Evolutionary conservation across 2,329 filamentous ascomycete genomes (phyloP).

Genomic region (Penicillium sp.): DNA sequence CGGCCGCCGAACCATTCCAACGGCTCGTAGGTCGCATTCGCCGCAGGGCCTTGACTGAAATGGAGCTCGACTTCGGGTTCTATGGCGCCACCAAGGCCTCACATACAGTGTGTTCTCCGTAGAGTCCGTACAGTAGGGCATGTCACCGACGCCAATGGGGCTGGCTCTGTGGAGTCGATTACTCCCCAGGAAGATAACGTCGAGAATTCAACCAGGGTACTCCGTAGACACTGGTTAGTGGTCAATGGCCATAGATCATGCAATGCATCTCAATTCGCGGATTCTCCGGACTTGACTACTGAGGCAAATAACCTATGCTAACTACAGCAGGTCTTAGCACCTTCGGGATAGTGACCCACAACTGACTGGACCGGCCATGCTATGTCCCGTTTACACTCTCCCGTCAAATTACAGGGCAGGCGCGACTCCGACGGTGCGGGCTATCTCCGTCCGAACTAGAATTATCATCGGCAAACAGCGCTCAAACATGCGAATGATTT

Average conservation of each 20-base stretch:
- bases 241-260: neutral
- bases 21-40: neutral
- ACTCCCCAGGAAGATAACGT: neutral
- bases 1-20: neutral
- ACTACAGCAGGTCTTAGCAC: neutral
- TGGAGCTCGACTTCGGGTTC: constrained; percentile 12
- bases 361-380: neutral
- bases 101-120: constrained; percentile 6
- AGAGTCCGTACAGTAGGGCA: neutral
- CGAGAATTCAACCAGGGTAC: neutral
- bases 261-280: neutral
- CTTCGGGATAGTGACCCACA: neutral
- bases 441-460: neutral
- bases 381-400: neutral
- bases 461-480: neutral
- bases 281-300: neutral
- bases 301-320: neutral
- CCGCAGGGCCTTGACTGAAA: constrained; percentile 2
- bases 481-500: neutral
- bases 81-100: constrained; percentile 20
- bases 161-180: neutral
- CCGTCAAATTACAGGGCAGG: neutral
- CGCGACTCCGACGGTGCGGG: constrained; percentile 7
- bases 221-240: too few species aligned
- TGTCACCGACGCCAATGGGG: neutral